Conservation (phyloP, 352 stramenopile genomes). For the Pythium myriotylum region DNA sequence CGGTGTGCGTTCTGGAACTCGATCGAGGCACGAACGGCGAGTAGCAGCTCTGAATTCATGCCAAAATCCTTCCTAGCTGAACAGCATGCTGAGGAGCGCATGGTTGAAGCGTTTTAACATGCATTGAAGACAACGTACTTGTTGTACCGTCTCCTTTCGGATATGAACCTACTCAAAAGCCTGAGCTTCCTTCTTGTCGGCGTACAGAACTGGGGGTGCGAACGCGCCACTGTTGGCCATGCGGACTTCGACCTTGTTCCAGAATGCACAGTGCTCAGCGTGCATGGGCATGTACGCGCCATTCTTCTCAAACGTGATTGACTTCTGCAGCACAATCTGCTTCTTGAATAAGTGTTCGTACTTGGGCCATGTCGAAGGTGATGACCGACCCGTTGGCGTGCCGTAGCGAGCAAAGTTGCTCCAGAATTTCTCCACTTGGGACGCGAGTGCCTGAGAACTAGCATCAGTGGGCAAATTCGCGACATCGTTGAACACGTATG, state of each 20-base stretch:
- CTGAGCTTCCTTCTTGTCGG: not conserved
- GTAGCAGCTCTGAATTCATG: not conserved
- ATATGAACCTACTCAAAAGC: not conserved
- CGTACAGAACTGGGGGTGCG: not conserved
- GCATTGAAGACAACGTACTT: too few relatives aligned
- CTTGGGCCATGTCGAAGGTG: not conserved
- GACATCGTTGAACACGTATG: conserved; percentile 19
- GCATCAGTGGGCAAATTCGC: not conserved
- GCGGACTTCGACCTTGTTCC: conserved; percentile 21
- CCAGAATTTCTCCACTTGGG: conserved; percentile 20
- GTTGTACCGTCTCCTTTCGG: too few relatives aligned
- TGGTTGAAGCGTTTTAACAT: too few relatives aligned
- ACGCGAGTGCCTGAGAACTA: not conserved
- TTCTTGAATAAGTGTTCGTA: conserved; percentile 10
- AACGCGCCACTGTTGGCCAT: conserved; percentile 1
- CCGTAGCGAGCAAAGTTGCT: conserved; percentile 24
- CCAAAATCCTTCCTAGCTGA: too few relatives aligned
- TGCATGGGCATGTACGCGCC: conserved; percentile 25
- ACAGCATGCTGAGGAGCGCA: too few relatives aligned
- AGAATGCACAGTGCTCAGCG: conserved; percentile 25
- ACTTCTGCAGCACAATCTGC: conserved; percentile 19
- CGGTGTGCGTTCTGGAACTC: conserved; percentile 23
- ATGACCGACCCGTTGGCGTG: conserved; percentile 3
- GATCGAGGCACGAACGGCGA: conserved; percentile 1
- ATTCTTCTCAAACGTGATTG: conserved; percentile 8